Base-by-base conservation (phyloP, 805 yeast species). In the Ogataea salicorniae region DNA sequence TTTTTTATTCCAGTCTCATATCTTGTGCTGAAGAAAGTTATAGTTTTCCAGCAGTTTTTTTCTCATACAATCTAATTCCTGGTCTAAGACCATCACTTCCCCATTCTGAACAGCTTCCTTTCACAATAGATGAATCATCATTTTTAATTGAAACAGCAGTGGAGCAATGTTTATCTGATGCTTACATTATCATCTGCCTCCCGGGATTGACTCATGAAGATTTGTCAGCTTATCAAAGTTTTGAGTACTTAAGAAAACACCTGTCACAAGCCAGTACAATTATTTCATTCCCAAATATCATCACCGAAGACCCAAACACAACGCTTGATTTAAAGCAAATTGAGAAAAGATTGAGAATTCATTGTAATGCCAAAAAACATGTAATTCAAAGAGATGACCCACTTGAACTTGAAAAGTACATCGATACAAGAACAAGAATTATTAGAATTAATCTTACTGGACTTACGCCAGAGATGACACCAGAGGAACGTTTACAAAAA, bases 351-450 rank as follows among this genome's bases (percentile, higher is more conserved):
- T 66, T 80, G 33, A 67, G 68, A 39, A 64, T 64, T 20, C 74
- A 73, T 17, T 85, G 91, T 64, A 69, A 72, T 34, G 83, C 86
- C 2, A 69, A 72, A 45, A 60, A 69, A 1, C 57, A 79, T 39
- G 57, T 56, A 26, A 68, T 76, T 11, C 67, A 62, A 18, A 50
- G 68, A 6, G 69, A 73, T 22, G 66, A 69, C 39, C 62, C 69
- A 4, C 80, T 74, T 6, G 69, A 72, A 47, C 72, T 77, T 22
- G 76, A 78, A 14, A 64, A 72, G 3, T 87, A 85, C 62, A 72
- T 78, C 36, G 96, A 88, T 58, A 67, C 80, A 1, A 66, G 76
- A 23, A 80, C 78, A 20, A 72, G 95, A 51, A 74, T 87, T 13
- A 76, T 92, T 29, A 67, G 73, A 16, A 66, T 90, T 9, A 73